Conservation (phyloP, 495 filamentous ascomycete species). For the Amniculicola lignicola region DNA sequence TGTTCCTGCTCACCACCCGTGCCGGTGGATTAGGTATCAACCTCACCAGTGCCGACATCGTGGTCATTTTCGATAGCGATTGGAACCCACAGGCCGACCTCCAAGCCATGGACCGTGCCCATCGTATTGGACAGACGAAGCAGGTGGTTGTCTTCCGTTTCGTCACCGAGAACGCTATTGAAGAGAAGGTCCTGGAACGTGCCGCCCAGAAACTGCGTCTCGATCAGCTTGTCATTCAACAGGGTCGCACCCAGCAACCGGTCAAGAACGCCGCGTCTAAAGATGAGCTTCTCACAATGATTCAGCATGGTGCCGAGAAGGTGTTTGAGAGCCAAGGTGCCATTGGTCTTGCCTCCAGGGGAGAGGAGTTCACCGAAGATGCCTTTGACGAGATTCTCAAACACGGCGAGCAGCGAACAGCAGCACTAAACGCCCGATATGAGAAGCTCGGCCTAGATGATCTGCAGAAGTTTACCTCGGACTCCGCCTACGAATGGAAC, state of each 20-base stretch:
- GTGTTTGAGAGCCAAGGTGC: conserved; percentile 72
- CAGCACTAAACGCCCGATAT: conserved; percentile 84
- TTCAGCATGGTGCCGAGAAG: conserved; percentile 95
- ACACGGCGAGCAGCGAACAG: conserved; percentile 85
- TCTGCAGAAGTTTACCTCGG: conserved; percentile 93
- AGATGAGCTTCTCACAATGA: conserved; percentile 95
- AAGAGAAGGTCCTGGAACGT: conserved; percentile 96
- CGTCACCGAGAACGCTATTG: conserved; percentile 95
- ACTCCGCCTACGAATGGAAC: conserved; percentile 98
- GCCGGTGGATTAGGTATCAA: conserved; percentile 99
- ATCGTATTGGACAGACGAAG: conserved; percentile 98
- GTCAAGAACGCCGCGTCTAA: conserved; percentile 86
- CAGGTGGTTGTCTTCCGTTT: conserved; percentile 96
- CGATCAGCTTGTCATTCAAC: conserved; percentile 98
- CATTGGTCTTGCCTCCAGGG: conserved; percentile 53
- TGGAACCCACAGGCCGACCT: conserved; percentile 99
- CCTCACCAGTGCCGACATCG: conserved; percentile 90
- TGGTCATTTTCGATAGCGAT: conserved; percentile 97
- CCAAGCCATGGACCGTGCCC: conserved; percentile 97
- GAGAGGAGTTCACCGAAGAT: conserved; percentile 68
- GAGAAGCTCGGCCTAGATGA: conserved; percentile 99
- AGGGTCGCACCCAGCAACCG: conserved; percentile 91
- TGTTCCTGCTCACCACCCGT: conserved; percentile 96
- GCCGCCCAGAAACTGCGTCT: conserved; percentile 96
- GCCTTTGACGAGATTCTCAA: conserved; percentile 86